Conservation (phyloP, 176 grass and related monocot species). For the Zoysia pacifica region DNA sequence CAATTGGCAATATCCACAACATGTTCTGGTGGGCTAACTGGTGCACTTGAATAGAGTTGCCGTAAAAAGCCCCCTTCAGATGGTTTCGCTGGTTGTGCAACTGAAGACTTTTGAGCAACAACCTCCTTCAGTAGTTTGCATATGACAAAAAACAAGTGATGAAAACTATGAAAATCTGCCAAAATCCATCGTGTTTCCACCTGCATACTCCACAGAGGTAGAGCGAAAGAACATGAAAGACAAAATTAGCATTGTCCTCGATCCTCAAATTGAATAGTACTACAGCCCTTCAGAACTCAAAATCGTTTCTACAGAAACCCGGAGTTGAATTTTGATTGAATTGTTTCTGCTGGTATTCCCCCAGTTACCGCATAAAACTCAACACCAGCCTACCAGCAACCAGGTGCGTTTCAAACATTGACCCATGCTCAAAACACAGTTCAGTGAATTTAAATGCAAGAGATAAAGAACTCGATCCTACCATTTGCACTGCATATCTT, state of each 20-base stretch:
- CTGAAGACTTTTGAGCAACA: slow-evolving; percentile 50
- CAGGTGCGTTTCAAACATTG: not conserved
- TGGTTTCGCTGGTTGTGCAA: slow-evolving; percentile 48
- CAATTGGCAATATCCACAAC: slow-evolving; percentile 67
- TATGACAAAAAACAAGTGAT: slow-evolving; percentile 80
- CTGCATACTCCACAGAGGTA: slow-evolving; percentile 50
- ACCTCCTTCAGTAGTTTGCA: slow-evolving; percentile 89
- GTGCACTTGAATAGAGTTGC: slow-evolving; percentile 50
- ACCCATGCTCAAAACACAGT: slow-evolving; percentile 2
- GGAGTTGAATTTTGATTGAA: slow-evolving; percentile 5
- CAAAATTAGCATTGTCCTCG: slow-evolving; percentile 11
- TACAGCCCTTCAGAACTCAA: slow-evolving; percentile 27
- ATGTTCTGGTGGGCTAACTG: slow-evolving; percentile 44
- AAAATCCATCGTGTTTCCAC: slow-evolving; percentile 54
- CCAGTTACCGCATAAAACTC: slow-evolving; percentile 1
- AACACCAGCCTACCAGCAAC: not conserved
- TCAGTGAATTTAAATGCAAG: slow-evolving; percentile 13
- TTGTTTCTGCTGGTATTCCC: not conserved
- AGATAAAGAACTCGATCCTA: slow-evolving; percentile 34
- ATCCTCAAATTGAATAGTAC: slow-evolving; percentile 31
- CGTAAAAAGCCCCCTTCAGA: slow-evolving; percentile 83
- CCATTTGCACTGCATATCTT: slow-evolving; percentile 77
- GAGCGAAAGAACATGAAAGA: not conserved
- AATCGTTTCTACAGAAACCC: not conserved
- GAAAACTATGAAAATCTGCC: slow-evolving; percentile 72